These are phyloP conservation scores for Ophiocytium majus DNA, from an alignment of 352 stramenopile species.

Conservation along the genomic window DNA sequence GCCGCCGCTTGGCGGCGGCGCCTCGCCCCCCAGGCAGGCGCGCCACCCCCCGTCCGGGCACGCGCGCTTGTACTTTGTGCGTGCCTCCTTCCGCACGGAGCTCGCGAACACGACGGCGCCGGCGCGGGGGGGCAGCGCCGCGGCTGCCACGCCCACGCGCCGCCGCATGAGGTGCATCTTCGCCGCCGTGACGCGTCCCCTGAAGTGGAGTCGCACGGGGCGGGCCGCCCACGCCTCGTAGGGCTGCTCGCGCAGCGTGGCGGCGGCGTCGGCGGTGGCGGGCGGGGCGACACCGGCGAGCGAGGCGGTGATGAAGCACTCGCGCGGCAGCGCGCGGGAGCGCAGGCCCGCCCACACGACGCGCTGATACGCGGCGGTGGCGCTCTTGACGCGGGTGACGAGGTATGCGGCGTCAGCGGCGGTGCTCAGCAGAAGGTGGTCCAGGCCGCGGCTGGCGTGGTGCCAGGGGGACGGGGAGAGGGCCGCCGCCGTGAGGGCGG, in stretches of 20 bases:
- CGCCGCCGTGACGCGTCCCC: background rate
- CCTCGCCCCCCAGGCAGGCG: background rate
- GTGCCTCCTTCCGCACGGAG: background rate
- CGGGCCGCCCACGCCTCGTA: background rate
- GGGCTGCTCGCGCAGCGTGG: background rate
- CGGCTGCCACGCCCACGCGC: background rate
- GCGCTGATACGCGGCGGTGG: background rate
- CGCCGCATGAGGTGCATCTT: background rate
- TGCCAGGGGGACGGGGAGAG: no score
- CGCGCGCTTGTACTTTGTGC: background rate
- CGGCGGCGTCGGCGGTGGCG: background rate
- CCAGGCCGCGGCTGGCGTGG: no score
- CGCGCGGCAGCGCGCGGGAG: background rate
- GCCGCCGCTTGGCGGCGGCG: no score
- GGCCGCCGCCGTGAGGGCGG: no score
- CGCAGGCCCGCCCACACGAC: background rate
- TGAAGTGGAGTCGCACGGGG: background rate
- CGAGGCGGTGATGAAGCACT: conserved; percentile 8
- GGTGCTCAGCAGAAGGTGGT: no score
- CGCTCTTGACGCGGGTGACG: background rate
- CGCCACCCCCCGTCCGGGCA: conserved; percentile 2
- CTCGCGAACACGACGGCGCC: background rate
- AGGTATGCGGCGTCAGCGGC: no score
- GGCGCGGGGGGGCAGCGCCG: background rate
- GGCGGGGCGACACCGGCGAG: background rate